A percentile compares a stretch with the other conserved stretches of the same genome.
phyloP scores from a whole-genome alignment of 805 yeast genomes.

The Hanseniaspora hatyaiensis region DNA sequence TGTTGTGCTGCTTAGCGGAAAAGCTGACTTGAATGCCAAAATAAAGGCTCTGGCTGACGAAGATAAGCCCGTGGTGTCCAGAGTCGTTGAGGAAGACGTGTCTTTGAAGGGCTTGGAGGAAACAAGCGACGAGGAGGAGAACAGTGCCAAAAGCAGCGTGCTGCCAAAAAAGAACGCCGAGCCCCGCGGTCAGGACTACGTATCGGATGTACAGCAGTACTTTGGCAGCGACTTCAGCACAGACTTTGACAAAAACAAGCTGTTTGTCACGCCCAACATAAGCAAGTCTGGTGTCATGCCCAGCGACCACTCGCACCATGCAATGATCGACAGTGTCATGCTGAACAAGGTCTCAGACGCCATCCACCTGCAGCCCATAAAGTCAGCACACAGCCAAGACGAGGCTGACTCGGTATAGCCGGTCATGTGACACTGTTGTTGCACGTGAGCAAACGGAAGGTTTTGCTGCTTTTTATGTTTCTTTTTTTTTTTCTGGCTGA shows the following conservation, averaged over 20 bases:
- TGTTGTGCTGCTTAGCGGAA: constrained; percentile 8
- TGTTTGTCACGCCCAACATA: constrained; percentile 13
- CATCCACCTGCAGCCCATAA: constrained; percentile 2
- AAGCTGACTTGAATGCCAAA: constrained; percentile 4
- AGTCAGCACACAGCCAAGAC: constrained; percentile 8
- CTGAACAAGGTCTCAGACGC: constrained; percentile 13
- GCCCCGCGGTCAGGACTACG: too few relatives aligned
- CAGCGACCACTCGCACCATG: background rate
- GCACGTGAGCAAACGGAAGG: too few relatives aligned
- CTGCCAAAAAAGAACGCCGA: too few relatives aligned
- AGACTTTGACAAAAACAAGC: constrained; percentile 10
- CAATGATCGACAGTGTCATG: constrained; percentile 14
- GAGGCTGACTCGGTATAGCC: background rate
- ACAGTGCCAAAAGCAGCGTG: background rate
- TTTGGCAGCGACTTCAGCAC: too few relatives aligned
- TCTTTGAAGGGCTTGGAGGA: constrained; percentile 13
- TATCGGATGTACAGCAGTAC: too few relatives aligned
- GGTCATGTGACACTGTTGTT: too few relatives aligned
- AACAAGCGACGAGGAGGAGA: constrained; percentile 14
- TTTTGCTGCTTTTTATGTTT: too few relatives aligned
- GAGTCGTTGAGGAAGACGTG: constrained; percentile 10
- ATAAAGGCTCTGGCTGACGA: background rate
- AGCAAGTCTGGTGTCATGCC: constrained; percentile 12
- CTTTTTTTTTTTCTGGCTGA: too few relatives aligned
- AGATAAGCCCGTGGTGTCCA: background rate